Evolutionary conservation across 495 filamentous ascomycete species (phyloP).

Genomic region (Xylaria castorea): DNA sequence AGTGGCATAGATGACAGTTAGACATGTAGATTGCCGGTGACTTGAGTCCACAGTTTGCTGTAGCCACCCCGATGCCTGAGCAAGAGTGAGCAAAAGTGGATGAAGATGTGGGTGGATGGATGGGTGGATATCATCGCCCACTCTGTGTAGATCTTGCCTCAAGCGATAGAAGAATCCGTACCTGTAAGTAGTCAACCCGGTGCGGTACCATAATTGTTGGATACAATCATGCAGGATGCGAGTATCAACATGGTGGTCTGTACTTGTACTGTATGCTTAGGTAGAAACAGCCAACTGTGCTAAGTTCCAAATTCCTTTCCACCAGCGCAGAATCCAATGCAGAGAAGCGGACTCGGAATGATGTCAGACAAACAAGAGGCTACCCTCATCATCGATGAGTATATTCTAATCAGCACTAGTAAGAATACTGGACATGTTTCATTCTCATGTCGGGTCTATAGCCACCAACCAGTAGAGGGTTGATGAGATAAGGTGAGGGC

Average conservation of each 20-base stretch:
- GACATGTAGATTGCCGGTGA: slow-evolving; percentile 8
- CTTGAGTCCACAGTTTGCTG: slow-evolving; percentile 13
- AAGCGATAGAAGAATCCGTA: background rate
- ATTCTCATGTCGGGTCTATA: background rate
- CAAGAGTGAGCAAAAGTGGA: slow-evolving; percentile 32
- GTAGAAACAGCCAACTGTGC: background rate
- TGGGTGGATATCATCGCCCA: slow-evolving; percentile 33
- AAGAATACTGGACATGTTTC: background rate
- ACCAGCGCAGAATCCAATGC: background rate
- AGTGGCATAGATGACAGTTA: slow-evolving; percentile 25
- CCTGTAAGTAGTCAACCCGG: background rate
- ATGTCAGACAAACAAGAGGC: slow-evolving; percentile 17
- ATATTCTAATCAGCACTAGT: background rate
- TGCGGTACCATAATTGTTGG: background rate
- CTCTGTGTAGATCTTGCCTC: slow-evolving; percentile 24
- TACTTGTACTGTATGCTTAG: background rate
- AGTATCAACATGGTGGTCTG: background rate
- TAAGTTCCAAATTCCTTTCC: background rate
- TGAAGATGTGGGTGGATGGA: slow-evolving; percentile 42
- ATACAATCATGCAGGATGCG: background rate
- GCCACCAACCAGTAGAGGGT: background rate
- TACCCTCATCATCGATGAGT: background rate
- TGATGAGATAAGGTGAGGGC: background rate
- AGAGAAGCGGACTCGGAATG: slow-evolving; percentile 9
- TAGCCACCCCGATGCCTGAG: slow-evolving; percentile 20